Evolutionary conservation across 2,329 filamentous ascomycete genomes (phyloP), one percentile per base, ranked within the genome.

Genomic region (Phaeosphaeria sp.): DNA sequence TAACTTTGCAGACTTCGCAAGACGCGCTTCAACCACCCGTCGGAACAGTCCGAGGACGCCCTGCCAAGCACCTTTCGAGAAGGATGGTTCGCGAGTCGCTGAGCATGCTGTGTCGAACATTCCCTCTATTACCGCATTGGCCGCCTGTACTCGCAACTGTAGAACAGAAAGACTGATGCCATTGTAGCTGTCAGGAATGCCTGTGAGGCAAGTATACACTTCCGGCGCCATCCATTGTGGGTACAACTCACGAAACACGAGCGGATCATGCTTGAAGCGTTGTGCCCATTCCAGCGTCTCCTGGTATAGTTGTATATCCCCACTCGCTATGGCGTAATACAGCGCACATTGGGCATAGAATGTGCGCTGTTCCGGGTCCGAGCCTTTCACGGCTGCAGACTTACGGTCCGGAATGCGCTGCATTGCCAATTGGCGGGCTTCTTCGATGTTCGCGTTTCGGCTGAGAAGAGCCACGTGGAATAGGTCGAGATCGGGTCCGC

Each of bases 221-320:
- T 60, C 57, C 1, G 20, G 3, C 11, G 55, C 50, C 49, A 52
- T 51, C 6, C 2, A 22, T 1, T n/a, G 22, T 1, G 49, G 49
- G 43, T 56, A 54, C 2, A 63, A 17, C 27, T 58, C 49, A 6
- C 30, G 49, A 33, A 56, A 21, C 3, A 55, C 55, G 18, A 54
- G 25, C 9, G 74, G 69, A 64, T 80, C 79, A 22, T 72, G 72
- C n/a, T 75, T 64, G 54, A 73, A 80, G 2, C 75, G 68, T 6
- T 68, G 73, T 1, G 72, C 62, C 78, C 78, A 80, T 1, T 68
- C 33, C 2, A 78, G 72, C 2, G 67, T 65, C 7, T 75, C 67
- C 11, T 61, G 61, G 39, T 71, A 71, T 1, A 78, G 17, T 1
- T 68, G 57, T 1, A 77, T 52, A 9, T 69, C 77, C 1, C 73